Evolutionary conservation across 495 filamentous ascomycete genomes (phyloP).

Genomic region (Saxophila tyrrhenica): DNA sequence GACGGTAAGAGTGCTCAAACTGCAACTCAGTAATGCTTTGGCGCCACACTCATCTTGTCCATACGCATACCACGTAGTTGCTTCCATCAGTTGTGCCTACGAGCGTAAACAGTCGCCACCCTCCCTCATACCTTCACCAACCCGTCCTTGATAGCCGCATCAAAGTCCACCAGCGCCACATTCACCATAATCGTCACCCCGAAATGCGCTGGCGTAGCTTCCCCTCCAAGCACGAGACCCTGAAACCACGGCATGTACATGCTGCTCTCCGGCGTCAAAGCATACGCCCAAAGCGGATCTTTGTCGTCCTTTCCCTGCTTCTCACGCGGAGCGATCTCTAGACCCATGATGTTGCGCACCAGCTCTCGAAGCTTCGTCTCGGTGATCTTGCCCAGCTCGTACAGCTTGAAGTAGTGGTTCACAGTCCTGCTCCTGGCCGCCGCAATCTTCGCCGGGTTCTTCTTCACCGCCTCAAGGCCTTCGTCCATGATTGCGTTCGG

Average conservation of each 20-base stretch:
- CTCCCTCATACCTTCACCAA: neutral
- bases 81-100: no score
- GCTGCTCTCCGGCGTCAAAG: neutral
- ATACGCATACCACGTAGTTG: no score
- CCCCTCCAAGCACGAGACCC: neutral
- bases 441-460: neutral
- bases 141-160: neutral
- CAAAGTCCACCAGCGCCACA: neutral
- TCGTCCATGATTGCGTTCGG: neutral
- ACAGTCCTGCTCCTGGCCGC: neutral
- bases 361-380: neutral
- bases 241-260: neutral
- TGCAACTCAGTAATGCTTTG: no score
- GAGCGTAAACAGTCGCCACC: neutral
- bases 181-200: neutral
- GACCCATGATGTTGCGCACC: neutral
- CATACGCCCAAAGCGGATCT: neutral
- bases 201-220: neutral
- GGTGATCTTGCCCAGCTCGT: neutral
- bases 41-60: no score
- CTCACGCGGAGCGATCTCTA: neutral
- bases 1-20: no score
- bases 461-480: neutral
- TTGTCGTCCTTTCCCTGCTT: neutral
- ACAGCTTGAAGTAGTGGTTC: neutral